Conservation (phyloP, 139 green algal genomes). For the Microglena sp. region DNA sequence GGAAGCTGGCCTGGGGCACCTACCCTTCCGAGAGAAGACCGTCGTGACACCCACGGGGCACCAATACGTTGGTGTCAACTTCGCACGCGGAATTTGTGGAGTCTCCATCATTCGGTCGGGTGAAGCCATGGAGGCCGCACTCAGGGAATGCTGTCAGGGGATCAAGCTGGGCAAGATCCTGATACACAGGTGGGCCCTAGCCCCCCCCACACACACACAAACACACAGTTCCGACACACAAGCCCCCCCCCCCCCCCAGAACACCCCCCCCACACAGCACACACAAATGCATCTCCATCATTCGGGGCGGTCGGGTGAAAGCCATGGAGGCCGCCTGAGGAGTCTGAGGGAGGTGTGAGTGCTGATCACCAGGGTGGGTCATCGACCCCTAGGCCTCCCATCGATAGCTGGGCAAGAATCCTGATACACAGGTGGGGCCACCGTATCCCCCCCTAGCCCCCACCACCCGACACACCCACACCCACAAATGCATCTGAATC, state of each 20-base stretch:
- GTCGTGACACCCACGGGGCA: conserved; percentile 80
- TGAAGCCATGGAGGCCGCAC: conserved; percentile 13
- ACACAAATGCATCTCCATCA: too few species aligned
- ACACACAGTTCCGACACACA: too few species aligned
- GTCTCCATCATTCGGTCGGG: conserved; percentile 37
- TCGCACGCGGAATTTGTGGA: conserved; percentile 88
- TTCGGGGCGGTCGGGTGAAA: conserved; percentile 31
- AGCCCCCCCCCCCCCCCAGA: too few species aligned
- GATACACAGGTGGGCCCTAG: conserved; percentile 54
- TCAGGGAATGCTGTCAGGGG: conserved; percentile 79
- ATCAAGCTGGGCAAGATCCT: conserved; percentile 99
- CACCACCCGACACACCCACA: conserved; percentile 6
- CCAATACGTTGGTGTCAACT: conserved; percentile 90
- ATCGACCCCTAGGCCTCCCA: conserved; percentile 3
- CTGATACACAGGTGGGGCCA: conserved; percentile 61
- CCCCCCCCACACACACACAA: too few species aligned
- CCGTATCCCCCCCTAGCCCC: background rate
- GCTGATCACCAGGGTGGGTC: conserved; percentile 68
- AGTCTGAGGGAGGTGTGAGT: conserved; percentile 77
- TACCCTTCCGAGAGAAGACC: conserved; percentile 84
- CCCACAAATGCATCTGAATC: too few species aligned
- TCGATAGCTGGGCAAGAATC: conserved; percentile 91
- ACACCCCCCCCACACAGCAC: too few species aligned
- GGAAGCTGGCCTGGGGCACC: conserved; percentile 70
- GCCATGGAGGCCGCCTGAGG: conserved; percentile 2